Conservation (phyloP, 2,329 filamentous ascomycete species). For the Sarocladiaceae sp. region DNA sequence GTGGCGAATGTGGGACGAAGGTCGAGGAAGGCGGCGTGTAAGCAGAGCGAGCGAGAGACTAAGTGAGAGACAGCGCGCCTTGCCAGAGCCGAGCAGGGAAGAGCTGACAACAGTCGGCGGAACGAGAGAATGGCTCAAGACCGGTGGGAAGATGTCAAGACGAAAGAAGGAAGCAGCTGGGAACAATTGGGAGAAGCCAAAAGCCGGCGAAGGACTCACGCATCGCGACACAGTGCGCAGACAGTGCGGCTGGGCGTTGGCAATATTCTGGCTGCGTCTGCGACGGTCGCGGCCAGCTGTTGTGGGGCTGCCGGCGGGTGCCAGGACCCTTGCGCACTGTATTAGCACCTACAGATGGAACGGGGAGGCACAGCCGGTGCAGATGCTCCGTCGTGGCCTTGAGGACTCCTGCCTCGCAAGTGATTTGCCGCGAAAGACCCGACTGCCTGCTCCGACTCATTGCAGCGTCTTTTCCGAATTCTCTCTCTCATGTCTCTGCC, state of each 20-base stretch:
- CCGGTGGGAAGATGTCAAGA: background rate
- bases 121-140: too few relatives aligned
- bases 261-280: too few relatives aligned
- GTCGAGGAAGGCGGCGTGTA: constrained; percentile 1
- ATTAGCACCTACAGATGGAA: background rate
- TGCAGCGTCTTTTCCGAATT: too few relatives aligned
- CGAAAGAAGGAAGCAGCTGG: background rate
- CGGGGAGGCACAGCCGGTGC: background rate
- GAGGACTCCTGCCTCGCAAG: background rate
- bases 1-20: constrained; percentile 3
- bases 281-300: too few relatives aligned
- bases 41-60: background rate
- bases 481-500: too few relatives aligned
- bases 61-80: background rate
- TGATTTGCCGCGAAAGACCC: too few relatives aligned
- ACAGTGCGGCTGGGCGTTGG: background rate
- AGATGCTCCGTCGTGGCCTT: background rate
- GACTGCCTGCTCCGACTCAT: too few relatives aligned
- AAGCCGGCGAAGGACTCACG: background rate
- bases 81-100: too few relatives aligned
- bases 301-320: too few relatives aligned
- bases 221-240: constrained; percentile 7
- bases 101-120: too few relatives aligned
- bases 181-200: background rate
- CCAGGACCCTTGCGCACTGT: background rate